Percentiles rank a stretch among this genome's conserved stretches.
Evolutionary conservation across 345 rosid genomes (phyloP).

Genomic region (Microcos paniculata): DNA sequence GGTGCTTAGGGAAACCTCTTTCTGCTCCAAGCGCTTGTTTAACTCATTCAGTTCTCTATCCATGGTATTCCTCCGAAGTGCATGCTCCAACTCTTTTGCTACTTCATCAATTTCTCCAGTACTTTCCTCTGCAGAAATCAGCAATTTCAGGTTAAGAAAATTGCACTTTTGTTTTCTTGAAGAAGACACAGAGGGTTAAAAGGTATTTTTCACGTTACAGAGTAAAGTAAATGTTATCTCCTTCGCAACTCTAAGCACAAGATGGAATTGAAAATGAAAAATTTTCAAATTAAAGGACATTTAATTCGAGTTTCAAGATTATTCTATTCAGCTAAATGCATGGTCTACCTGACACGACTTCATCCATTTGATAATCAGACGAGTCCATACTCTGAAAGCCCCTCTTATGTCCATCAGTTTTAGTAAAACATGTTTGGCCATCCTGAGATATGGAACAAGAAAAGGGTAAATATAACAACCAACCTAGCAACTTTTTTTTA

Average conservation of each 20-base stretch:
- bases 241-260: neutral
- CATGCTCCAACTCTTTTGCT: constrained; percentile 89
- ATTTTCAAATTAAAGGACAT: neutral
- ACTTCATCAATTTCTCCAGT: constrained; percentile 75
- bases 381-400: constrained; percentile 50
- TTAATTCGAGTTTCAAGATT: neutral
- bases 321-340: neutral
- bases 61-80: constrained; percentile 71
- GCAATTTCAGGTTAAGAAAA: neutral
- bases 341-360: constrained; percentile 41
- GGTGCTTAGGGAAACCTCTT: constrained; percentile 54
- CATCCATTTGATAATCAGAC: constrained; percentile 72
- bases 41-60: constrained; percentile 82
- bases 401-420: constrained; percentile 53
- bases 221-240: neutral
- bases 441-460: constrained; percentile 33
- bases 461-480: neutral
- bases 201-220: neutral
- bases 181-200: neutral
- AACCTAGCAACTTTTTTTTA: neutral
- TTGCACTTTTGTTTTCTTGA: neutral
- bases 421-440: constrained; percentile 21
- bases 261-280: neutral
- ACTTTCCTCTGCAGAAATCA: constrained; percentile 42
- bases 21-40: constrained; percentile 82